Evolutionary conservation across 2,329 filamentous ascomycete genomes (phyloP), one percentile per base, ranked within the genome.

Genomic region (Neofusicoccum sp.): DNA sequence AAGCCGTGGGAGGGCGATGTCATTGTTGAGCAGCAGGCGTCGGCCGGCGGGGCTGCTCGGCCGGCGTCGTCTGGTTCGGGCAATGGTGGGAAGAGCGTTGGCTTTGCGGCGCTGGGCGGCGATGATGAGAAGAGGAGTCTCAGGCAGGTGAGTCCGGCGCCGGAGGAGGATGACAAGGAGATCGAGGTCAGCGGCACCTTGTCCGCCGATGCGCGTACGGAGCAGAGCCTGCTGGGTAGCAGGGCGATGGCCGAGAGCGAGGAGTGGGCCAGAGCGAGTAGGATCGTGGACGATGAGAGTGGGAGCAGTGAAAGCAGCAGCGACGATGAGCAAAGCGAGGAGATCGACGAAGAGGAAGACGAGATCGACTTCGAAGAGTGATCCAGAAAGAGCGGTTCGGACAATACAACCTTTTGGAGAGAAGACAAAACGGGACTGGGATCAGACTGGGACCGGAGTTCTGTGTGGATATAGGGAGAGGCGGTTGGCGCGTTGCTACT

Each of bases 1-100:
- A 89, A 87, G 74, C 92, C 95, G 0, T 99, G 95, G 95, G 87
- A 83, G 69, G 95, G 95, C 29, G 95, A 97, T 76, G 90, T 98
- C 16, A 76, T 97, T 48, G 41, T 63, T 66, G 37, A 64, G 65
- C 52, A 61, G 48, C 8, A 63, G 71, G 45, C 66, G 64, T 33
- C 58, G 64, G 33, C 64, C 71, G 16, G 69, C 71, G 37, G 71
- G 68, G 34, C 72, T 69, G 69, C 66, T 22, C 28, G 22, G 8
- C 54, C 14, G 41, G 43, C 34, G 34, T 56, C 45, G 3, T 37
- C 64, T 31, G 31, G 56, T 0, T 48, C 52, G 1, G 59, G 49
- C 0, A 65, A 62, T 4, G 50, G 54, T 2, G 67, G 64, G n/a
- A 73, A 73, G 65, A 71, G 56, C 33, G 70, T 72, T 6, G 70